These are phyloP conservation scores for Colletotrichum sp. DNA, from an alignment of 2,329 filamentous ascomycete genomes.

Conservation along the genomic window DNA sequence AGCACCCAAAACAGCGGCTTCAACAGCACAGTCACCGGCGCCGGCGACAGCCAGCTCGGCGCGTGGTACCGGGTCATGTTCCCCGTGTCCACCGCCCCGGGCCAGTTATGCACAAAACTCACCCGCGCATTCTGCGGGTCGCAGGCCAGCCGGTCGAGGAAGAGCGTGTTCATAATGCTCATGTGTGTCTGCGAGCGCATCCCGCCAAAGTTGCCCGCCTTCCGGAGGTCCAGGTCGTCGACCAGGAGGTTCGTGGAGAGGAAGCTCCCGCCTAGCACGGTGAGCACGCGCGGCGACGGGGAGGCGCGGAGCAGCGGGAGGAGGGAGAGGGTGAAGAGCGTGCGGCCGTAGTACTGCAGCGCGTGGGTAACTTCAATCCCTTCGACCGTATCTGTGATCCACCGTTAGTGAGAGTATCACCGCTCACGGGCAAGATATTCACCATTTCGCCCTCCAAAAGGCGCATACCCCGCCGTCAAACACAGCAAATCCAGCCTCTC, in stretches of 20 bases:
- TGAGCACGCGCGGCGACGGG: slow-evolving; percentile 27
- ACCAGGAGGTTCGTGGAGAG: slow-evolving; percentile 23
- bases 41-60: background rate
- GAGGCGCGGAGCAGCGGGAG: slow-evolving; percentile 40
- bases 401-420: background rate
- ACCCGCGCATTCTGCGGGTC: slow-evolving; percentile 16
- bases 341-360: slow-evolving; percentile 47
- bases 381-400: slow-evolving; percentile 40
- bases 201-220: slow-evolving; percentile 25
- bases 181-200: slow-evolving; percentile 23
- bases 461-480: slow-evolving; percentile 47
- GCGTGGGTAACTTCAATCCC: slow-evolving; percentile 45
- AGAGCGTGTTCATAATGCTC: slow-evolving; percentile 26
- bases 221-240: slow-evolving; percentile 28
- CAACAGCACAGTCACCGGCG: slow-evolving; percentile 6
- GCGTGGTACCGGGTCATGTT: slow-evolving; percentile 7
- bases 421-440: background rate
- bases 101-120: slow-evolving; percentile 34
- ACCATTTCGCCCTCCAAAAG: slow-evolving; percentile 37
- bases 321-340: slow-evolving; percentile 44
- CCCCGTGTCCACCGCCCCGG: slow-evolving; percentile 31
- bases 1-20: slow-evolving; percentile 12
- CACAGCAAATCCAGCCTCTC: slow-evolving; percentile 47
- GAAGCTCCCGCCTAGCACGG: slow-evolving; percentile 27
- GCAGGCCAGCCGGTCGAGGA: slow-evolving; percentile 26